A percentile compares a stretch with the other conserved stretches of the same genome.
Evolutionary conservation across 129 eudicot species (phyloP).

Genomic region (Artemisia annua): DNA sequence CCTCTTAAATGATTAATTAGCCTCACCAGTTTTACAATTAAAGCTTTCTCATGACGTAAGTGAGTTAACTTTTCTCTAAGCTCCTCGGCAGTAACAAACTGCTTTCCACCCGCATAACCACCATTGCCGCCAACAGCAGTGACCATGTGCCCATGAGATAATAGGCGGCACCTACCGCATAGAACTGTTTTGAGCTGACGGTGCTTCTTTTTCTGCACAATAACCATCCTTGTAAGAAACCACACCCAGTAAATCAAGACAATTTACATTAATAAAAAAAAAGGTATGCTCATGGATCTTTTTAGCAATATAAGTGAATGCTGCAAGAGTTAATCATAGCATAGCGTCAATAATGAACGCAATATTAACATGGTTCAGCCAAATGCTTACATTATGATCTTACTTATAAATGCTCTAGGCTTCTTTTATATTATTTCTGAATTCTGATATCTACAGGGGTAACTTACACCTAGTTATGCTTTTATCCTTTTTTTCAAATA

Average conservation of each 20-base stretch:
- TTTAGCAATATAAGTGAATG: conserved; percentile 1
- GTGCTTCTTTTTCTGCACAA: conserved; percentile 90
- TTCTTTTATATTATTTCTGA: too few species aligned
- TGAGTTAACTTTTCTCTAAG: conserved; percentile 90
- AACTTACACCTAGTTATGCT: too few species aligned
- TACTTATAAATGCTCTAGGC: too few species aligned
- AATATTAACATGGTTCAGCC: not conserved
- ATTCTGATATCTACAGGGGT: too few species aligned
- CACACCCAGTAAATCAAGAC: conserved; percentile 18
- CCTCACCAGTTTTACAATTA: conserved; percentile 90
- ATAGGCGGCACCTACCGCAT: conserved; percentile 87
- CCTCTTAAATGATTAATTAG: conserved; percentile 1
- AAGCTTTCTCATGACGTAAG: conserved; percentile 81
- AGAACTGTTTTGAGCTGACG: conserved; percentile 73
- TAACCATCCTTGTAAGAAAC: conserved; percentile 7
- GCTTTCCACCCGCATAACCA: conserved; percentile 95
- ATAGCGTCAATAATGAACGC: conserved; percentile 3
- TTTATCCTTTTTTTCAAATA: too few species aligned
- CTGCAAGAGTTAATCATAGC: conserved; percentile 1
- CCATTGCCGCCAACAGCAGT: conserved; percentile 99
- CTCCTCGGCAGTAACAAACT: conserved; percentile 94
- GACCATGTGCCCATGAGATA: conserved; percentile 97
- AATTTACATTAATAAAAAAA: not conserved
- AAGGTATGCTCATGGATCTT: not conserved
- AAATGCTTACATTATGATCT: too few species aligned